Base-by-base conservation (phyloP, 2,329 filamentous ascomycete genomes). In the Sporothrix brunneoviolacea region DNA sequence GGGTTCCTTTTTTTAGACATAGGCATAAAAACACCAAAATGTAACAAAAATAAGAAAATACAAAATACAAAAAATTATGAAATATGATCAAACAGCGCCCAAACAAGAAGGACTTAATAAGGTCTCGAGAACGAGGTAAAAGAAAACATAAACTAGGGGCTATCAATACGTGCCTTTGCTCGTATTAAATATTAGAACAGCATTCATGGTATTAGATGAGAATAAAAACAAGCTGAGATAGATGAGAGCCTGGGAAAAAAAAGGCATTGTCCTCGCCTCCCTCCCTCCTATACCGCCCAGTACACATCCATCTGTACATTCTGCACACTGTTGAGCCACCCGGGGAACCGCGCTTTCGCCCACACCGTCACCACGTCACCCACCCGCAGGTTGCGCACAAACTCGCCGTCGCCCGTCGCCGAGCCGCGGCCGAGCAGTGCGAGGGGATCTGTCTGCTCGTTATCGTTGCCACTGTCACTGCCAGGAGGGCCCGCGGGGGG, bases 331-430 rank as follows among this genome's bases (percentile, higher is more conserved):
- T 83, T 83, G 1, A 48, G 40, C 81, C 81, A 84, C 0, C 65
- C 72, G 0, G 60, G 62, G 50, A 79, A 83, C 52, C 80, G 71
- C 2, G 77, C 71, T 62, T 76, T 80, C 1, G 67, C 79, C 80
- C 80, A 84, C 2, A 84, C 59, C 0, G 79, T 83, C 10, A 84
- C 64, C 16, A 80, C 72, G 56, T 84, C 81, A 1, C 81, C 81
- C n/a, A 80, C 56, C 56, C 71, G 73, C 56, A 84, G 59, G 40
- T 64, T 68, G 15, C 75, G 71, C 30, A 84, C 73, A 61, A 81
- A 83, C 33, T 71, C 64, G 1, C 81, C 81, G 46, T 73, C 70
- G 0, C 66, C 74, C 0, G 76, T 79, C 4, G 60, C 70, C 18
- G 59, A 60, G 1, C 80, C 80, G 0, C 79, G 70, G 0, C 80